Evolutionary conservation across 768 basidiomycete genomes (phyloP), one percentile per base, ranked within the genome.

Genomic region (Goffeauzyma gilvescens): DNA sequence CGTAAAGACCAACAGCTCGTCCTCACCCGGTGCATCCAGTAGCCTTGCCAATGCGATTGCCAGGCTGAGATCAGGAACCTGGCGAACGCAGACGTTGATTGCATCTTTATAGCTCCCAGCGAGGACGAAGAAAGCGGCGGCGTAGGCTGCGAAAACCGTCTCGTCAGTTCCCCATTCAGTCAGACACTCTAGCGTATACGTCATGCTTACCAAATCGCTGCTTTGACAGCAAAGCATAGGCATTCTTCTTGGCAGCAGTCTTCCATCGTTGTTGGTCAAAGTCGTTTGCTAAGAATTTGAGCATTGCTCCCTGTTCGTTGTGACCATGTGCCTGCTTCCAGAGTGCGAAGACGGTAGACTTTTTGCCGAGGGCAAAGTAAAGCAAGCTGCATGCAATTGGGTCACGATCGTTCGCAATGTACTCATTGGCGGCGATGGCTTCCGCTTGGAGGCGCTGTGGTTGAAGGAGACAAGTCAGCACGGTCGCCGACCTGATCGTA

Each of bases 301-400:
- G 69, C 86, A 85, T 96, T 40, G 76, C 55, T 5, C 69, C 54
- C 53, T 93, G 86, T 52, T 96, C 93, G 51, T 75, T 80, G 53
- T 96, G 89, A 74, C 86, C 87, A 2, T 75, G 75, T 1, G 87
- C 84, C 58, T 96, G 93, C 54, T 83, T 74, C 93, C 93, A 98
- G 10, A 98, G 69, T 5, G 87, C 85, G 49, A 86, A 81, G 0
- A 98, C 86, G 8, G 95, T 72, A 55, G 85, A 86, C 44, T 74
- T 72, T 59, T 95, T 96, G 12, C 85, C 81, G 10, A 98, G 66
- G 2, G 93, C 89, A 53, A 98, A 93, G 63, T 95, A 98, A 61
- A 80, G 82, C 32, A 98, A 68, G 5, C 83, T 87, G 54, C 87
- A 89, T 6, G 75, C 66, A 4, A 78, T 79, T 5, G 93, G 93